Evolutionary conservation across 345 rosid species (phyloP).

Genomic region (Salix dunnii): DNA sequence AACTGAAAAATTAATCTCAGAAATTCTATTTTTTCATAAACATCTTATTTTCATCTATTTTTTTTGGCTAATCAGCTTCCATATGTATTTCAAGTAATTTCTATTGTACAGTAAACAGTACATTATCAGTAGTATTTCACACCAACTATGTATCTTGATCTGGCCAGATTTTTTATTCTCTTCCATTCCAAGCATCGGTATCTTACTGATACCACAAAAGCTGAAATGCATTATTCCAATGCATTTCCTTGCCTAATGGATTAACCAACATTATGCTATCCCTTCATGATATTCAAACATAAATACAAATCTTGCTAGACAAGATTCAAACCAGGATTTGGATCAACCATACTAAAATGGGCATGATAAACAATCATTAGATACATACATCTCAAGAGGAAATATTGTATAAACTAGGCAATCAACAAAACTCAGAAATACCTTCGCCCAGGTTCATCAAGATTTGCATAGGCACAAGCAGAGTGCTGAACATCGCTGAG

Average conservation of each 20-base stretch:
- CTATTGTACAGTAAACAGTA: no score
- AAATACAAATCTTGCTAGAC: neutral
- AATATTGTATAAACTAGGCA: neutral
- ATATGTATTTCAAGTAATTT: no score
- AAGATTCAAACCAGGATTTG: neutral
- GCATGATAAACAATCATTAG: neutral
- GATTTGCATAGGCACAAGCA: conserved; percentile 68
- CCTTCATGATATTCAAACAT: neutral
- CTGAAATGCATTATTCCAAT: neutral
- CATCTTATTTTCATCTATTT: no score
- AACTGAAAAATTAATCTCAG: no score
- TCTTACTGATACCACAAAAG: neutral
- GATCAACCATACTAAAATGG: neutral
- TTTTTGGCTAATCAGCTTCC: no score
- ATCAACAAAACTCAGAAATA: conserved; percentile 25
- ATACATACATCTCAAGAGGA: neutral
- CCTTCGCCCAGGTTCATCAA: conserved; percentile 89
- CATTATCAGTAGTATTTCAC: no score
- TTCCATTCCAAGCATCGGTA: neutral
- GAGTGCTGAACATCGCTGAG: conserved; percentile 64
- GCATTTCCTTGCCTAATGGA: neutral
- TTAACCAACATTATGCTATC: neutral
- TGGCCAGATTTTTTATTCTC: no score
- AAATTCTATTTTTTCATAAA: no score
- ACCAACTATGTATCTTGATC: no score